Base-by-base conservation (phyloP, 805 yeast species). In the Metschnikowia anglica region DNA sequence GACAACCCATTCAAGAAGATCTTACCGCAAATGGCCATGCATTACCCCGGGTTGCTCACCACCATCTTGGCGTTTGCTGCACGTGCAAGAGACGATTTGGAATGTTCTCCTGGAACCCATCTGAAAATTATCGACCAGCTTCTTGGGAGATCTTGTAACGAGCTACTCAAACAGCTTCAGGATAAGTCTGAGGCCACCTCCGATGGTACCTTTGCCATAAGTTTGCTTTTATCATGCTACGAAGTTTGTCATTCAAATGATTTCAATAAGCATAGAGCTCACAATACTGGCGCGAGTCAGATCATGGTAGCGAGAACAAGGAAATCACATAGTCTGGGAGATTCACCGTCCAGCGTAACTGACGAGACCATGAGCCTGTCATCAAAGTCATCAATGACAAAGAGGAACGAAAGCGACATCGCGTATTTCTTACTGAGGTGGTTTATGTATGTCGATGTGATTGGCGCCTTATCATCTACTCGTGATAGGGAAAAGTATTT, bases 21-120 rank as follows among this genome's bases (percentile, higher is more conserved):
- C 6, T 60, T 86, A 10, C 91, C 93, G 0, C 77, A 76, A 51
- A 70, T 85, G 74, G 88, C 91, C 1, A 66, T 81, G 72, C 69
- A 72, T 18, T 70, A 75, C 44, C 76, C 79, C 4, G 75, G 85
- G 0, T 58, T 85, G 12, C 60, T 83, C 49, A 72, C 85, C 1
- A 65, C 84, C 1, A 47, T 84, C 11, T 59, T 84, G 21, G 75
- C 75, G 9, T 68, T 65, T 51, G 59, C 73, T 1, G 73, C 73
- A 2, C 54, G 58, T 2, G 48, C 63, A 8, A 53, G 64, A 39
- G 59, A 66, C 3, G 51, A 50, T 37, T 46, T 66, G 4, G 47
- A 56, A 2, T 60, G 61, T 3, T 28, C 44, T 3, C 43, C 45
- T 4, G 48, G 66, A 1, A 73, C 77, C 1, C 62, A 65, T 18